Percentiles rank a stretch among this genome's conserved stretches.
These are phyloP conservation scores for Orbilia blumenaviensis DNA, from an alignment of 2,329 filamentous ascomycete species.

Conservation along the genomic window DNA sequence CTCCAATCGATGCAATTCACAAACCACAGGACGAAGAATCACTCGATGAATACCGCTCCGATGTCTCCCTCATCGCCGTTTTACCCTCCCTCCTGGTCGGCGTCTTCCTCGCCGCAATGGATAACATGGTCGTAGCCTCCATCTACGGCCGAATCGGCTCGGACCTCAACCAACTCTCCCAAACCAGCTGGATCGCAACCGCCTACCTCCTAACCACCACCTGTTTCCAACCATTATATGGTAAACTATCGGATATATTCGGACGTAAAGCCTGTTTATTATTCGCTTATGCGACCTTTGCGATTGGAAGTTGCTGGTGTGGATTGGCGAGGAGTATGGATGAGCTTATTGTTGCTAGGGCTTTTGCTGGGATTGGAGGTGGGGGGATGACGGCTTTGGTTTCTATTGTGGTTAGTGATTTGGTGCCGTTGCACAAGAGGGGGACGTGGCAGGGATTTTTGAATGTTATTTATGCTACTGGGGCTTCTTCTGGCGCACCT, in stretches of 20 bases:
- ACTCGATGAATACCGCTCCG: slow-evolving; percentile 21
- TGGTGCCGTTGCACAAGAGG: slow-evolving; percentile 74
- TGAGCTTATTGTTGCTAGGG: slow-evolving; percentile 72
- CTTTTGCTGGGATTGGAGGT: slow-evolving; percentile 60
- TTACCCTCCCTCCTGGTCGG: slow-evolving; percentile 47
- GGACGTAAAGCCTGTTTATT: slow-evolving; percentile 73
- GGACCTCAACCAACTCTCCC: slow-evolving; percentile 77
- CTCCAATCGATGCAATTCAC: neutral
- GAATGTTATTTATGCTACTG: slow-evolving; percentile 76
- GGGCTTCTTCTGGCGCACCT: slow-evolving; percentile 75
- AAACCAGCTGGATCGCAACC: slow-evolving; percentile 78
- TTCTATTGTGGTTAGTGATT: slow-evolving; percentile 75
- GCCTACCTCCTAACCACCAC: slow-evolving; percentile 77
- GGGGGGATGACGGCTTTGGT: slow-evolving; percentile 64
- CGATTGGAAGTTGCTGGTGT: slow-evolving; percentile 71
- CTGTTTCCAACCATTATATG: slow-evolving; percentile 78
- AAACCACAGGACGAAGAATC: slow-evolving; percentile 17
- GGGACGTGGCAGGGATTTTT: slow-evolving; percentile 78
- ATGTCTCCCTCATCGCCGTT: slow-evolving; percentile 31
- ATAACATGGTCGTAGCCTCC: slow-evolving; percentile 74
- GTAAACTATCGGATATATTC: slow-evolving; percentile 76
- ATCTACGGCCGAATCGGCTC: slow-evolving; percentile 81
- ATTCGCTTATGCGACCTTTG: slow-evolving; percentile 72
- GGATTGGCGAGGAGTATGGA: slow-evolving; percentile 71
- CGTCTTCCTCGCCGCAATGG: slow-evolving; percentile 75